Base-by-base conservation (phyloP, 73 alveolate genomes). In the Stentor coeruleus region DNA sequence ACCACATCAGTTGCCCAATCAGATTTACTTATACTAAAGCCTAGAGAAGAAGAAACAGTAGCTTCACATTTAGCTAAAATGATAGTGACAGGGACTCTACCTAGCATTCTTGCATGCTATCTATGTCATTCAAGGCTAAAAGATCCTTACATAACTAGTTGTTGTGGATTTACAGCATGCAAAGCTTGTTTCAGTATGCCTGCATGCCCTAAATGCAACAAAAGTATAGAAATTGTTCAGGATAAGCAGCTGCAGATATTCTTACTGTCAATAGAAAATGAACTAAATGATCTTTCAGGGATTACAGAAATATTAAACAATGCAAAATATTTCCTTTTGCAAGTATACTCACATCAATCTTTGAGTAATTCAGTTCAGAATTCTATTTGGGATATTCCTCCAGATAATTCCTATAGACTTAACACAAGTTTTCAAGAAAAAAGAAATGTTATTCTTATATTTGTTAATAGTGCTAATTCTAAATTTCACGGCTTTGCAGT, bases 31-130 rank as follows among this genome's bases (percentile, higher is more conserved):
- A 11, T 49, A 20, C 20, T 49, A 20, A 66, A 66, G 39, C 79
- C 79, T 14, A 66, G 79, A 66, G 79, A 66, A 66, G 79, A 66
- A 66, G 79, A 66, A 66, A 66, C 79, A 26, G 79, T 66, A 28
- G n/a, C 79, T 2, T 20, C 79, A 26, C 20, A 20, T 20, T 31
- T 66, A 33, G 79, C 79, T 11, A 66, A 66, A 66, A 66, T 66
- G 37, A 66, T 66, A 28, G 37, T 66, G 2, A 66, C 79, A 28
- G 79, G 79, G 33, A 66, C n/a, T 20, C 36, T 66, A 20, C 79
- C 79, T 20, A 33, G 42, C 2, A 66, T 66, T 26, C 37, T 66
- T 20, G 79, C 39, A 1, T 66, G 79, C 39, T 40, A 66, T 20
- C 79, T 26, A 33, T 66, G 79, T 66, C n/a, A 66, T 31, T 28